Evolutionary conservation across 768 basidiomycete species (phyloP).

Genomic region (Collybia mongolica): DNA sequence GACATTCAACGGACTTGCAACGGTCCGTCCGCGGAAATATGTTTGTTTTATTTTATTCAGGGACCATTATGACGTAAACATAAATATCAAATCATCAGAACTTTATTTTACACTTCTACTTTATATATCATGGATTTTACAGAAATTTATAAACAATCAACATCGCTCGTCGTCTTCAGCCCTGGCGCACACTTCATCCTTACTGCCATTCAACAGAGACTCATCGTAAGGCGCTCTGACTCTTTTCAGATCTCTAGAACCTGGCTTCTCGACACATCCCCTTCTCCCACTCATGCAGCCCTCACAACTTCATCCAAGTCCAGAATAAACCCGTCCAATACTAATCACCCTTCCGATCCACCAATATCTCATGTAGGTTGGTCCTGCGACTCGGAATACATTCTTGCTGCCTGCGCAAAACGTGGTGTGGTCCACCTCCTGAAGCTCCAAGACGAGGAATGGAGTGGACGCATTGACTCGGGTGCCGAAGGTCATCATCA

Average conservation of each 20-base stretch:
- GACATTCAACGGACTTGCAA: no score
- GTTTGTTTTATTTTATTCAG: no score
- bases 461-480: slow-evolving; percentile 75
- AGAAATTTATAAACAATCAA: slow-evolving; percentile 76
- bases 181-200: slow-evolving; percentile 86
- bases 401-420: slow-evolving; percentile 79
- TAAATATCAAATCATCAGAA: no score
- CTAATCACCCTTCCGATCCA: slow-evolving; percentile 24
- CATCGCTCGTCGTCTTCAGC: slow-evolving; percentile 75
- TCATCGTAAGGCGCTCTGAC: slow-evolving; percentile 83
- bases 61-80: no score
- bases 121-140: slow-evolving; percentile 77
- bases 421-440: slow-evolving; percentile 71
- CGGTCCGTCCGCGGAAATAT: no score
- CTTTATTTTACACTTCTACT: neutral
- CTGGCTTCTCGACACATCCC: slow-evolving; percentile 64
- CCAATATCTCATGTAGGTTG: slow-evolving; percentile 78
- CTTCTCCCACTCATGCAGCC: slow-evolving; percentile 47
- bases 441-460: slow-evolving; percentile 76
- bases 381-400: slow-evolving; percentile 87
- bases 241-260: slow-evolving; percentile 82
- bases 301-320: slow-evolving; percentile 33
- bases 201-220: slow-evolving; percentile 72
- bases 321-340: slow-evolving; percentile 24
- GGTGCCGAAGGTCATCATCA: slow-evolving; percentile 61